These are phyloP conservation scores for Laetiporus sulphureus DNA, from an alignment of 1,284 basidiomycete genomes.

Conservation along the genomic window DNA sequence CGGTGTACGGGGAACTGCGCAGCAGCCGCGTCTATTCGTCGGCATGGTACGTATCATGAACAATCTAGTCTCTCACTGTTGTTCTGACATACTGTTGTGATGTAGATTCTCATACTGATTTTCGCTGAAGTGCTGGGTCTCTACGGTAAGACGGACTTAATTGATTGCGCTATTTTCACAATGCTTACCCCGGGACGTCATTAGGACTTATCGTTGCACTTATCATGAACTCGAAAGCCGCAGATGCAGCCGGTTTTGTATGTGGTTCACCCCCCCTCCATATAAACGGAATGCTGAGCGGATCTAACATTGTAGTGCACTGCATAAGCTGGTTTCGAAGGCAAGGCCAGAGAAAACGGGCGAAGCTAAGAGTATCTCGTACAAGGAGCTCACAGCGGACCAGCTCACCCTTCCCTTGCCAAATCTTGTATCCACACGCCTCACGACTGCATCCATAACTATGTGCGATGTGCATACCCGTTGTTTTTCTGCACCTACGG, in stretches of 20 bases:
- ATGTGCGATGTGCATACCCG: too few relatives aligned
- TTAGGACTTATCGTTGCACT: slow-evolving; percentile 81
- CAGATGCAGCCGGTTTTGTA: slow-evolving; percentile 19
- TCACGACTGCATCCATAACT: too few relatives aligned
- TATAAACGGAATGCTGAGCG: background rate
- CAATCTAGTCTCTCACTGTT: background rate
- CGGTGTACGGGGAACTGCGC: slow-evolving; percentile 85
- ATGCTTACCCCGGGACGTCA: background rate
- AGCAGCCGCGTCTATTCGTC: slow-evolving; percentile 92
- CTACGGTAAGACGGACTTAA: slow-evolving; percentile 41
- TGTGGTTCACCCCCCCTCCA: background rate
- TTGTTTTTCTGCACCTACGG: too few relatives aligned
- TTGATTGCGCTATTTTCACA: background rate
- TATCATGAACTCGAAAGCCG: slow-evolving; percentile 74
- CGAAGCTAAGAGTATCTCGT: background rate
- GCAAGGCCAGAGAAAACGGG: background rate
- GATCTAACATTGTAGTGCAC: background rate
- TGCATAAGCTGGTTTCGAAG: background rate
- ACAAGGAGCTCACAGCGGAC: background rate
- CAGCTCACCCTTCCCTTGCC: too few relatives aligned
- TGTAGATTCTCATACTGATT: slow-evolving; percentile 67
- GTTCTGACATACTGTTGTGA: background rate
- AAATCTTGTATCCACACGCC: too few relatives aligned
- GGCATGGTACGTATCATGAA: slow-evolving; percentile 49
- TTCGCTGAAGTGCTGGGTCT: slow-evolving; percentile 82